Conservation (phyloP, 139 green algal genomes). For the Chlorella vulgaris region DNA sequence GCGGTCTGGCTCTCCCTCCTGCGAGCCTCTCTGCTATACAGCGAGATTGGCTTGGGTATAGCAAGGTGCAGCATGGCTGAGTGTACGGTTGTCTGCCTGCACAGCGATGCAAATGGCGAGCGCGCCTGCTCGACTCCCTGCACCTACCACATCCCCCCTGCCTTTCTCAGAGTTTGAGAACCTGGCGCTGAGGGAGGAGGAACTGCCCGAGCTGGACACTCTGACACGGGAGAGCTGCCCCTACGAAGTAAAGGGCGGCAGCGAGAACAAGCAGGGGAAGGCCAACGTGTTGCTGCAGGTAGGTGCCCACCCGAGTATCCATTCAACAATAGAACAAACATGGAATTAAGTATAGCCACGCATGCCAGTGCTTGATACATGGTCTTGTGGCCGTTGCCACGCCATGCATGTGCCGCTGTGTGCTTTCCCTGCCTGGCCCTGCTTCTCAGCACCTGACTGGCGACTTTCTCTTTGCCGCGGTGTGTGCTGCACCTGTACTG, state of each 20-base stretch:
- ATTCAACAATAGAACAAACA: no score
- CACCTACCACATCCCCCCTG: not conserved
- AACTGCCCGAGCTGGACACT: constrained; percentile 90
- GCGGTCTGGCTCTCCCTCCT: not conserved
- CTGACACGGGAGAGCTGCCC: constrained; percentile 65
- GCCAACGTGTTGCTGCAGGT: constrained; percentile 89
- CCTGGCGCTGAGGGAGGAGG: constrained; percentile 94
- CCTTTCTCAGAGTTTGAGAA: constrained; percentile 97
- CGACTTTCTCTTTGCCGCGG: no score
- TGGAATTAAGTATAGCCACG: no score
- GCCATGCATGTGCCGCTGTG: no score
- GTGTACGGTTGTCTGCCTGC: constrained; percentile 3
- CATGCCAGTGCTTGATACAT: no score
- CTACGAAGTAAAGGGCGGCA: constrained; percentile 75
- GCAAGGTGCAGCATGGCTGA: not conserved
- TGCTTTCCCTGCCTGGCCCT: no score
- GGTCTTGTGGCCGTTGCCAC: no score
- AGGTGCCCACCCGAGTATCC: not conserved
- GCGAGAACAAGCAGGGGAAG: constrained; percentile 91
- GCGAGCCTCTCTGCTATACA: not conserved
- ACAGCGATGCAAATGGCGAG: no score
- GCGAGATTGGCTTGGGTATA: no score
- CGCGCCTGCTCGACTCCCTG: no score
- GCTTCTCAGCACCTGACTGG: no score
- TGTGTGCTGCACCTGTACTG: no score